phyloP scores from a whole-genome alignment of 441 rosid species.

The Euphorbia schlechtendalii region DNA sequence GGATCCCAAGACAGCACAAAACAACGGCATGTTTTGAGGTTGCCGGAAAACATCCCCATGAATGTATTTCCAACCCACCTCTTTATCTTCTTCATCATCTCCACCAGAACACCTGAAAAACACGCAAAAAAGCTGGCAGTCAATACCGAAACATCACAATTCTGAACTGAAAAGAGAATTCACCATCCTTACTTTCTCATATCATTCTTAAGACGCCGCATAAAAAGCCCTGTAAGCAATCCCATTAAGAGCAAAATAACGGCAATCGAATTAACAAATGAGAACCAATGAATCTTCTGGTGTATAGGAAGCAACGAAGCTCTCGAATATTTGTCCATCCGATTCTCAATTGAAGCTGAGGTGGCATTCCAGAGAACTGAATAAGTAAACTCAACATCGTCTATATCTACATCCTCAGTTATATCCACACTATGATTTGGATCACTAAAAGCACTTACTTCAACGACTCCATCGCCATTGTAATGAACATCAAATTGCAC shows the following conservation, averaged over 20 bases:
- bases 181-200: conserved; percentile 66
- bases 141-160: too few relatives aligned
- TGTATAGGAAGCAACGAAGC: conserved; percentile 45
- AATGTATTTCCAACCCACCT: conserved; percentile 87
- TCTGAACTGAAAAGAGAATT: too few relatives aligned
- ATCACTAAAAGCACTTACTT: conserved; percentile 49
- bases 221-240: conserved; percentile 44
- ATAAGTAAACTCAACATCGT: conserved; percentile 63
- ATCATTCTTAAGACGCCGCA: conserved; percentile 66
- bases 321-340: conserved; percentile 56
- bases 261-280: conserved; percentile 51
- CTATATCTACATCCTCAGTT: conserved; percentile 48
- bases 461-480: conserved; percentile 48
- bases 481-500: conserved; percentile 57
- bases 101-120: too few relatives aligned
- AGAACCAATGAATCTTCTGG: conserved; percentile 60
- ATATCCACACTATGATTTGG: too few relatives aligned
- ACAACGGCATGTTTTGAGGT: conserved; percentile 58
- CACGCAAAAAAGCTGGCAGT: too few relatives aligned
- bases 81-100: too few relatives aligned
- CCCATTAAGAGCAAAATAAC: conserved; percentile 49
- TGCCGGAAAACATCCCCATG: conserved; percentile 66
- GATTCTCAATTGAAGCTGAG: conserved; percentile 33
- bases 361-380: conserved; percentile 67
- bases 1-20: conserved; percentile 63